phyloP scores from a whole-genome alignment of 2,329 filamentous ascomycete genomes.

The Pseudogymnoascus sp. region DNA sequence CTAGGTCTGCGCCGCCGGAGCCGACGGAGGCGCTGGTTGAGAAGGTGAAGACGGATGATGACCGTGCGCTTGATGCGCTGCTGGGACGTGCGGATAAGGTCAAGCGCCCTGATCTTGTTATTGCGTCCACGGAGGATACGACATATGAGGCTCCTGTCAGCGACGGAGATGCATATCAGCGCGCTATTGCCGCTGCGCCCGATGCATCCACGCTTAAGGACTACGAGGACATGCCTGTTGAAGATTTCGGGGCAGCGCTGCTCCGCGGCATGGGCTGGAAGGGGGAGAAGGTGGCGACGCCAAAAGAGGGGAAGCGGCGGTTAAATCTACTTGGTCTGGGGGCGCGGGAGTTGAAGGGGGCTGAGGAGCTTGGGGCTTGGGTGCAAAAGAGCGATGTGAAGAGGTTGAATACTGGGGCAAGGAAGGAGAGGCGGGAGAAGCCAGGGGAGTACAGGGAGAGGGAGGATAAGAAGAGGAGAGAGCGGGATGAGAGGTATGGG shows the following conservation, averaged over 20 bases:
- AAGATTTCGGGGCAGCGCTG: slow-evolving; percentile 87
- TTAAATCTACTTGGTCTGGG: slow-evolving; percentile 64
- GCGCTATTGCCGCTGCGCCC: slow-evolving; percentile 63
- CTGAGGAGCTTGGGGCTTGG: slow-evolving; percentile 71
- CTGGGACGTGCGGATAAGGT: slow-evolving; percentile 44
- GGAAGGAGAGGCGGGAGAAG: slow-evolving; percentile 34
- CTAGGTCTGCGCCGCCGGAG: slow-evolving; percentile 10
- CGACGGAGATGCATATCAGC: slow-evolving; percentile 61
- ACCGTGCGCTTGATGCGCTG: slow-evolving; percentile 58
- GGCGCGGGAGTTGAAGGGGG: slow-evolving; percentile 68
- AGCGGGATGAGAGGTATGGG: slow-evolving; percentile 32
- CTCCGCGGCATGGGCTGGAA: slow-evolving; percentile 96
- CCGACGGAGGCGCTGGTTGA: slow-evolving; percentile 15
- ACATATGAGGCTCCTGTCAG: slow-evolving; percentile 29
- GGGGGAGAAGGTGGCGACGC: slow-evolving; percentile 49
- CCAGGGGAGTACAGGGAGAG: slow-evolving; percentile 30
- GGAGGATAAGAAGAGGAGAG: slow-evolving; percentile 31
- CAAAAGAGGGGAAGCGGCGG: slow-evolving; percentile 58
- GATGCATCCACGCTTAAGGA: slow-evolving; percentile 70
- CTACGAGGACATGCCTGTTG: slow-evolving; percentile 82
- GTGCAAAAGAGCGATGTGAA: slow-evolving; percentile 57
- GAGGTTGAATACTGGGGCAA: slow-evolving; percentile 33
- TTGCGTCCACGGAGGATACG: slow-evolving; percentile 30
- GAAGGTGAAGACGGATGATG: slow-evolving; percentile 45
- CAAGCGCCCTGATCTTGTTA: slow-evolving; percentile 42